Percentiles rank a stretch among this genome's conserved stretches.
Evolutionary conservation across 768 basidiomycete genomes (phyloP).

Genomic region (Tephrocybe sp.): DNA sequence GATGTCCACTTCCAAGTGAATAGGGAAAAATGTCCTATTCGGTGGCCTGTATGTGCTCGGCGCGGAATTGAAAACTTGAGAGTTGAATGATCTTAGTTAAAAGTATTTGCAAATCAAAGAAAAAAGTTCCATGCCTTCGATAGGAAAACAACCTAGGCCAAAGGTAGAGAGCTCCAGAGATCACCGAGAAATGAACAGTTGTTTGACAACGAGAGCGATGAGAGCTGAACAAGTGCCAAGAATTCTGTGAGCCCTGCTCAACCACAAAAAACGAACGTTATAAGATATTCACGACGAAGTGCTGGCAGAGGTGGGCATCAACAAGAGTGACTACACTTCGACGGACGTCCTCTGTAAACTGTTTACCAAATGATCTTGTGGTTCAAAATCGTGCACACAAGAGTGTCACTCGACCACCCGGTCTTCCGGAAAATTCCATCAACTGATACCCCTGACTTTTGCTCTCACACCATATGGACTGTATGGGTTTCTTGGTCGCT

Average conservation of each 20-base stretch:
- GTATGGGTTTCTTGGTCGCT: no score
- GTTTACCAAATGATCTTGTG: slow-evolving; percentile 6
- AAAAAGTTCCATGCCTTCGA: neutral
- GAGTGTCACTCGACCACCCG: slow-evolving; percentile 3
- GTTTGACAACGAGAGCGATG: neutral
- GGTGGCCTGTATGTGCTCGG: neutral
- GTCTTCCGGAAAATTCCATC: neutral
- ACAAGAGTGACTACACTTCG: neutral
- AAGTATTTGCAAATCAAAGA: neutral
- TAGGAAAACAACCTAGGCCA: neutral
- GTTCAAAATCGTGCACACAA: neutral
- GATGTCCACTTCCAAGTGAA: neutral
- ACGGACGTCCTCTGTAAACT: neutral
- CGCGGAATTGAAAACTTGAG: no score
- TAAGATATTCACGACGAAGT: neutral
- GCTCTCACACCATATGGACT: neutral
- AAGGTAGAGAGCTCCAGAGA: neutral
- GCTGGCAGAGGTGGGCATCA: neutral
- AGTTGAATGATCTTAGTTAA: neutral
- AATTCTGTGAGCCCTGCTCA: slow-evolving; percentile 10
- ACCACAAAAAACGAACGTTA: slow-evolving; percentile 5
- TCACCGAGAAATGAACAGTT: neutral
- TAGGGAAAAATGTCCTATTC: neutral
- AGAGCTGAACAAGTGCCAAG: neutral
- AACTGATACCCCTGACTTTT: neutral